These are phyloP conservation scores for Pezicula rhizophila DNA, from an alignment of 2,329 filamentous ascomycete genomes.

Conservation along the genomic window DNA sequence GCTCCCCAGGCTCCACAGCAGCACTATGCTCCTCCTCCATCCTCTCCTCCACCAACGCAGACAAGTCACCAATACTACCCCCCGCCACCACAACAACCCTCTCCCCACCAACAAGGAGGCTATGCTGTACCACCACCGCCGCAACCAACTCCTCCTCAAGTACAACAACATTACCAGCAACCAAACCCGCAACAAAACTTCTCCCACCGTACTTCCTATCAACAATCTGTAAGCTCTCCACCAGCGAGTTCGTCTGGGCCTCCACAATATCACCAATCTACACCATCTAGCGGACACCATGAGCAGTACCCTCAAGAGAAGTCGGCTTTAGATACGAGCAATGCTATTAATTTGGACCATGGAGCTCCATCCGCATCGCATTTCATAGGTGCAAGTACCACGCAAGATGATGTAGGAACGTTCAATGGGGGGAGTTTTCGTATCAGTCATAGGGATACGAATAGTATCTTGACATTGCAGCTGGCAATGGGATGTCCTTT, in stretches of 20 bases:
- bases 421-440: slow-evolving; percentile 96
- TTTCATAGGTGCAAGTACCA: slow-evolving; percentile 58
- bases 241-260: slow-evolving; percentile 5
- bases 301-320: slow-evolving; percentile 22
- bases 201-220: slow-evolving; percentile 28
- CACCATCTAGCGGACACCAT: slow-evolving; percentile 17
- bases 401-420: slow-evolving; percentile 81
- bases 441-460: slow-evolving; percentile 86
- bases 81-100: slow-evolving; percentile 25
- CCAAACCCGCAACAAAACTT: slow-evolving; percentile 20
- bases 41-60: slow-evolving; percentile 24
- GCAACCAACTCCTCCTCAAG: slow-evolving; percentile 12
- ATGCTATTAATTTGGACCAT: slow-evolving; percentile 28
- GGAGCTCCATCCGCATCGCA: slow-evolving; percentile 37
- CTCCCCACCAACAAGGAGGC: slow-evolving; percentile 13
- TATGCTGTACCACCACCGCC: slow-evolving; percentile 25
- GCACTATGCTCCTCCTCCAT: slow-evolving; percentile 23
- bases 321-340: slow-evolving; percentile 24
- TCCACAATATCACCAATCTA: slow-evolving; percentile 7
- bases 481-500: slow-evolving; percentile 84
- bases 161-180: slow-evolving; percentile 17
- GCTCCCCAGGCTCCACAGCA: slow-evolving; percentile 14
- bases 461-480: slow-evolving; percentile 84
- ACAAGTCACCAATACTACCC: slow-evolving; percentile 25
- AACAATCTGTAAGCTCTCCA: background rate